Conservation (phyloP, 106 monocot species). For the Dendrobium nobile region DNA sequence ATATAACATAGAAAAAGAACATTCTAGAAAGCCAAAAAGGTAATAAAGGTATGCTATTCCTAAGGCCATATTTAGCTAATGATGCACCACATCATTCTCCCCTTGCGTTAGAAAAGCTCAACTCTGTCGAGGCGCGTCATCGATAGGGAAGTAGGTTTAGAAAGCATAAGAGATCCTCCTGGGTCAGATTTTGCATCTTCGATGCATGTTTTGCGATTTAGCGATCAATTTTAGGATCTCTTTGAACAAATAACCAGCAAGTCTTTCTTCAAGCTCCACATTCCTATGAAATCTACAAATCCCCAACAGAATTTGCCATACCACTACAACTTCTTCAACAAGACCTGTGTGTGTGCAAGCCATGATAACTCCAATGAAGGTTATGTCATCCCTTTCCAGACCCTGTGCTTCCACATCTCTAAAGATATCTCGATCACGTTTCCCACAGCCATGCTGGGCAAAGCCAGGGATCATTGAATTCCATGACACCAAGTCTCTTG, state of each 20-base stretch:
- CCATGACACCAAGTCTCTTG: conserved; percentile 74
- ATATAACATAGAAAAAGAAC: too few relatives aligned
- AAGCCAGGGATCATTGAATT: conserved; percentile 78
- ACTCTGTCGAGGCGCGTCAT: too few relatives aligned
- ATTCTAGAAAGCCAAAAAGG: too few relatives aligned
- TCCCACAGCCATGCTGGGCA: conserved; percentile 67
- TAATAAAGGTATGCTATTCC: too few relatives aligned
- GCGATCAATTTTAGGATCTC: too few relatives aligned
- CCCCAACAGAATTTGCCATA: conserved; percentile 64
- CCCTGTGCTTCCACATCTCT: conserved; percentile 36
- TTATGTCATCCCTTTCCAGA: conserved; percentile 53
- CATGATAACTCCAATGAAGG: conserved; percentile 66
- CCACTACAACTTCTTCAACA: conserved; percentile 54
- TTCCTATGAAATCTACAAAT: conserved; percentile 59
- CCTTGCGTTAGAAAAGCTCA: too few relatives aligned
- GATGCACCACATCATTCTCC: too few relatives aligned
- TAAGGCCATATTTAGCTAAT: too few relatives aligned
- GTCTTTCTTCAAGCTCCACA: conserved; percentile 40
- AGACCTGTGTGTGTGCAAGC: conserved; percentile 74
- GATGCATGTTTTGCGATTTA: too few relatives aligned
- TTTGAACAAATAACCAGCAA: conserved; percentile 29
- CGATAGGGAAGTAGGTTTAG: too few relatives aligned
- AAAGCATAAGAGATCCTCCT: too few relatives aligned
- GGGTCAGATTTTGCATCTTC: too few relatives aligned
- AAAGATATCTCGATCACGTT: conserved; percentile 51